Percentiles rank a stretch among this genome's conserved stretches.
These are phyloP conservation scores for Talaromyces adpressus DNA, from an alignment of 495 filamentous ascomycete species.

Conservation along the genomic window DNA sequence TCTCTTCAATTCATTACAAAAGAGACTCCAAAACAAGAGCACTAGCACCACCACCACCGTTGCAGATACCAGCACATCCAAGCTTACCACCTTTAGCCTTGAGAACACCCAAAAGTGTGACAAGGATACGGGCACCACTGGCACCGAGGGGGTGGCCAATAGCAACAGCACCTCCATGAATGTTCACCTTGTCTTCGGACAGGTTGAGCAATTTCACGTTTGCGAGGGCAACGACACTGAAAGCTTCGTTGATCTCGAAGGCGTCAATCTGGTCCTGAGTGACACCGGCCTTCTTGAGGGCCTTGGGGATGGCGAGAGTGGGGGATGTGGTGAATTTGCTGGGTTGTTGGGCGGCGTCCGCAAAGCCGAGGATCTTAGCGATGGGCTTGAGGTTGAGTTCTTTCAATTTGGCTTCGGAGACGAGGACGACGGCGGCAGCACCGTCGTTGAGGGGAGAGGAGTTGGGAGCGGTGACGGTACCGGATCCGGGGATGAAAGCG, in stretches of 20 bases:
- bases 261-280: constrained; percentile 71
- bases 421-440: constrained; percentile 81
- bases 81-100: constrained; percentile 88
- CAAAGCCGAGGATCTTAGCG: constrained; percentile 95
- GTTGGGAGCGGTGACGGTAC: constrained; percentile 96
- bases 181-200: constrained; percentile 80
- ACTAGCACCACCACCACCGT: constrained; percentile 90
- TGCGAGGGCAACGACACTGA: constrained; percentile 91
- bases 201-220: constrained; percentile 86
- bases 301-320: constrained; percentile 93
- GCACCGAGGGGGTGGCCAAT: constrained; percentile 92
- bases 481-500: constrained; percentile 70
- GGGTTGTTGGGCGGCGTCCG: constrained; percentile 81
- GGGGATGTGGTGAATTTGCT: constrained; percentile 95
- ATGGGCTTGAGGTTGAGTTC: constrained; percentile 82
- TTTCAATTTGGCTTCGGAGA: constrained; percentile 83
- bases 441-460: constrained; percentile 94
- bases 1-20: constrained; percentile 15
- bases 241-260: constrained; percentile 99
- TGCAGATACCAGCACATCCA: constrained; percentile 92
- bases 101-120: constrained; percentile 84
- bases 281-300: constrained; percentile 82
- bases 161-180: constrained; percentile 92
- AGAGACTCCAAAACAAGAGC: constrained; percentile 78
- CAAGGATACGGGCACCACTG: constrained; percentile 86